Conservation (phyloP, 805 yeast genomes). For the Candida vaughaniae region DNA sequence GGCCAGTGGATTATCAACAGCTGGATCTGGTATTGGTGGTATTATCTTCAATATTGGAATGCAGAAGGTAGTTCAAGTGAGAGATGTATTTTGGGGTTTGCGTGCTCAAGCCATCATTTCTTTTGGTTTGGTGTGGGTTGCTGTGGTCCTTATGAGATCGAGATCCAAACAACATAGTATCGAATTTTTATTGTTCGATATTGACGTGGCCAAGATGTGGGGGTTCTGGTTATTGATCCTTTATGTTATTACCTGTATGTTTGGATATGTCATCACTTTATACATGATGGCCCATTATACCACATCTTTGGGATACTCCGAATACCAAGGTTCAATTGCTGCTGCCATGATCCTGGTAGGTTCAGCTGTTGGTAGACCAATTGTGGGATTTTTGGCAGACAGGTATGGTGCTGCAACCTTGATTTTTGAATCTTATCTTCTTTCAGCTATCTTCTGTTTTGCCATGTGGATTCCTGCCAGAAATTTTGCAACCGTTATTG, state of each 20-base stretch:
- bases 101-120: constrained; percentile 46
- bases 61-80: constrained; percentile 40
- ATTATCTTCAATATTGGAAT: constrained; percentile 48
- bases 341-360: constrained; percentile 63
- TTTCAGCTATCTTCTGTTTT: constrained; percentile 28
- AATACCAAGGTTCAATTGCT: constrained; percentile 55
- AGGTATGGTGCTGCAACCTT: constrained; percentile 51
- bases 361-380: constrained; percentile 54
- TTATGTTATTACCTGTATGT: constrained; percentile 48
- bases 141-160: constrained; percentile 17
- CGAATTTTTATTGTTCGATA: constrained; percentile 39
- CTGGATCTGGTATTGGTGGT: constrained; percentile 58
- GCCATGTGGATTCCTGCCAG: constrained; percentile 50
- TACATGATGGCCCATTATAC: constrained; percentile 62
- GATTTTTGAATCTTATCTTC: constrained; percentile 22
- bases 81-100: constrained; percentile 49
- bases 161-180: constrained; percentile 20
- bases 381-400: constrained; percentile 52
- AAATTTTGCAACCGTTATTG: constrained; percentile 54
- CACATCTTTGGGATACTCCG: constrained; percentile 55
- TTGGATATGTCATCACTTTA: constrained; percentile 61
- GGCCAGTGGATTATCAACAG: constrained; percentile 47
- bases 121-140: constrained; percentile 25
- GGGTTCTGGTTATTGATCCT: constrained; percentile 37
- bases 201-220: constrained; percentile 30